phyloP scores from a whole-genome alignment of 2,329 filamentous ascomycete species.

The Lojkania enalia region DNA sequence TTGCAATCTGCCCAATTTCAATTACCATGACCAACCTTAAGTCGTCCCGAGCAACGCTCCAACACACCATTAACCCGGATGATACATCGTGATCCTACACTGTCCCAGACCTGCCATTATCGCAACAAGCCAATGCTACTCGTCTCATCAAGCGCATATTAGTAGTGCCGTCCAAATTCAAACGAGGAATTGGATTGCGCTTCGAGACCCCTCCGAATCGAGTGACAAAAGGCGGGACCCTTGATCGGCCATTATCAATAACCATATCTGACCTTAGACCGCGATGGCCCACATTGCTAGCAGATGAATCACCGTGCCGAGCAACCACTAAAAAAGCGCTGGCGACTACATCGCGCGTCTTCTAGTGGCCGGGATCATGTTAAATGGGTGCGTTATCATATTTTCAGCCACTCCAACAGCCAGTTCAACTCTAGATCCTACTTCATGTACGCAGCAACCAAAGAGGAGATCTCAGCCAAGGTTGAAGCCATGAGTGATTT shows the following conservation, averaged over 20 bases:
- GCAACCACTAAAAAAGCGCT: constrained; percentile 39
- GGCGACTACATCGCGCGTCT: constrained; percentile 44
- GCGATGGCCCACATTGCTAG: constrained; percentile 11
- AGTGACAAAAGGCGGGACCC: constrained; percentile 29
- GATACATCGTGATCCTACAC: constrained; percentile 32
- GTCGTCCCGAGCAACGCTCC: constrained; percentile 22
- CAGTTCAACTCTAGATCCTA: constrained; percentile 50
- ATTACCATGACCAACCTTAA: constrained; percentile 13
- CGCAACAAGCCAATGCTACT: constrained; percentile 17
- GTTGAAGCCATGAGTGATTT: constrained; percentile 48
- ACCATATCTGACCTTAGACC: constrained; percentile 43
- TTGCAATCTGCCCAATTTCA: too few species aligned
- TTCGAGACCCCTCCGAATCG: constrained; percentile 39
- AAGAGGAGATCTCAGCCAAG: constrained; percentile 37
- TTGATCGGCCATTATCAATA: constrained; percentile 40
- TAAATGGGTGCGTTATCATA: constrained; percentile 47
- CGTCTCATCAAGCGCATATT: constrained; percentile 35
- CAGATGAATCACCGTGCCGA: constrained; percentile 18
- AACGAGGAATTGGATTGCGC: constrained; percentile 30
- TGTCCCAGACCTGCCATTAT: constrained; percentile 27
- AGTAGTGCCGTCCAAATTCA: constrained; percentile 24
- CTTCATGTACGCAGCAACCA: constrained; percentile 43
- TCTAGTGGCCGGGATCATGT: constrained; percentile 37
- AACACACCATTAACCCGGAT: constrained; percentile 22
- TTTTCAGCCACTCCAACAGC: constrained; percentile 51